These are phyloP conservation scores for Eleusine coracana DNA, from an alignment of 176 grass and related monocot genomes.

Conservation along the genomic window DNA sequence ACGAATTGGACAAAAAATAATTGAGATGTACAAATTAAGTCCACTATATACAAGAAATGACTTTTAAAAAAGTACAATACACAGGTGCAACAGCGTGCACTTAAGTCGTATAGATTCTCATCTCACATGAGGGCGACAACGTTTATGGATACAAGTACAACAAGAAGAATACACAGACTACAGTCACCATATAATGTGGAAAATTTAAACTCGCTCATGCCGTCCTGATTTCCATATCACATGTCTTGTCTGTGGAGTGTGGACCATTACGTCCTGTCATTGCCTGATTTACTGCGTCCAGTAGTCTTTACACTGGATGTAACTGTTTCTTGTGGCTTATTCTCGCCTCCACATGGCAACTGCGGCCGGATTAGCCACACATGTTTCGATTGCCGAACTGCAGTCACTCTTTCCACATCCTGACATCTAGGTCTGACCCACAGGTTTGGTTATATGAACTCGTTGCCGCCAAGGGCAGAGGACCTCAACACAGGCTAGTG, in stretches of 20 bases:
- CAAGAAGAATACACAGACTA: neutral
- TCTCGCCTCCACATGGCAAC: neutral
- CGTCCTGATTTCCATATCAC: neutral
- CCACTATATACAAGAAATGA: too few relatives aligned
- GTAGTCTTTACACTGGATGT: neutral
- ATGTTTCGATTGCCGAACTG: neutral
- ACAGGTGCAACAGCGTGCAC: too few relatives aligned
- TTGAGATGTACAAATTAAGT: too few relatives aligned
- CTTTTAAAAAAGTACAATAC: too few relatives aligned
- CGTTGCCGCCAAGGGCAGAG: neutral
- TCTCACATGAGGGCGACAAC: too few relatives aligned
- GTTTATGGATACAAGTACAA: neutral
- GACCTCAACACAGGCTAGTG: neutral
- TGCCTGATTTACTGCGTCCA: neutral
- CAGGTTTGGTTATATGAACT: neutral
- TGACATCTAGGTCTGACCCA: neutral
- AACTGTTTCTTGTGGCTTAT: neutral
- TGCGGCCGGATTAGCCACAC: neutral
- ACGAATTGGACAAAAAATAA: too few relatives aligned
- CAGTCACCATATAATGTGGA: neutral
- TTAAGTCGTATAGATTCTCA: too few relatives aligned
- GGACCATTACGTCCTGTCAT: neutral
- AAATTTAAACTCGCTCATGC: neutral
- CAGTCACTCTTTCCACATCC: slow-evolving; percentile 9
- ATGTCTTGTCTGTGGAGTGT: neutral